Conservation (phyloP, 2,329 filamentous ascomycete species). For the Epicoccum sorghinum region DNA sequence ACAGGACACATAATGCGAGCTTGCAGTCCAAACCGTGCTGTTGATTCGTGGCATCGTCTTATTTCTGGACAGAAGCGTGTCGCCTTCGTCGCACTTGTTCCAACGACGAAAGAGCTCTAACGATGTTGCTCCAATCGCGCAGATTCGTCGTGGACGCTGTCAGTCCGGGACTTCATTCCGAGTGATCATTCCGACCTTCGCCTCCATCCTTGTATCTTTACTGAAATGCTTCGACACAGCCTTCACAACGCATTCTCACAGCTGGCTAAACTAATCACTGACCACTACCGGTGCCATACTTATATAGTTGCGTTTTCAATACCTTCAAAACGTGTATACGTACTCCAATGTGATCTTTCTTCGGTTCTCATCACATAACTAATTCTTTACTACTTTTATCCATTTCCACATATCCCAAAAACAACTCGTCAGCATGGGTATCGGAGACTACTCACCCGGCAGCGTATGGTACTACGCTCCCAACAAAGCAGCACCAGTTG, state of each 20-base stretch:
- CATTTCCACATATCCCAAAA: no score
- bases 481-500: conserved; percentile 60
- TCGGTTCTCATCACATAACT: no score
- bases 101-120: no score
- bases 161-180: not conserved
- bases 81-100: conserved; percentile 40
- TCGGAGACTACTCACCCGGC: conserved; percentile 43
- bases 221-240: not conserved
- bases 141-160: not conserved
- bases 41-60: not conserved
- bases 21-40: no score
- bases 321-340: no score
- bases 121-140: not conserved
- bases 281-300: no score
- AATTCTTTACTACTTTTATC: no score
- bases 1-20: not conserved
- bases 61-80: not conserved
- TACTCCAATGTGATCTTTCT: no score
- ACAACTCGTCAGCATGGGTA: conserved; percentile 27
- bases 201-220: not conserved
- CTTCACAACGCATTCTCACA: conserved; percentile 1
- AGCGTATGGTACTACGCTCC: conserved; percentile 57
- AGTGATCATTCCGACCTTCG: not conserved
- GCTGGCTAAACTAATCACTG: no score
- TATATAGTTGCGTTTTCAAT: no score